These are phyloP conservation scores for Boletus insuetus DNA, from an alignment of 768 basidiomycete genomes.

Conservation along the genomic window DNA sequence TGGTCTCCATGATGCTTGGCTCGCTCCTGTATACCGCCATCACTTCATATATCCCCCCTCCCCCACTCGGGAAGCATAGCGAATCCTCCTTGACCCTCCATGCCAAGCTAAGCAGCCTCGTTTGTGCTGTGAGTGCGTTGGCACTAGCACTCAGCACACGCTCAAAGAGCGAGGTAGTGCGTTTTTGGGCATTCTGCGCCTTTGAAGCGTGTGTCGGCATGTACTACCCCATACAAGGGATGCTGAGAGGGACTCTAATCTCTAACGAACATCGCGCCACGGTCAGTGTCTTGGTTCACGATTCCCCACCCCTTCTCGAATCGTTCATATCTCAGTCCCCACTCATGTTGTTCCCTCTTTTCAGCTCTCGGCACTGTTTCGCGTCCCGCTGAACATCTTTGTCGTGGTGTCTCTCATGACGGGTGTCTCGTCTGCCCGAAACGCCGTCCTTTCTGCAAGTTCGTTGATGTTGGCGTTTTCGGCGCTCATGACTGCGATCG, in stretches of 20 bases:
- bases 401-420: constrained; percentile 68
- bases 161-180: constrained; percentile 42
- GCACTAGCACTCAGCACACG: constrained; percentile 51
- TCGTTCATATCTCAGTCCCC: background rate
- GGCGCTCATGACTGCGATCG: constrained; percentile 52
- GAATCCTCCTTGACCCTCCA: constrained; percentile 54
- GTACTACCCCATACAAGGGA: constrained; percentile 79
- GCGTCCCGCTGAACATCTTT: constrained; percentile 73
- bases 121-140: constrained; percentile 58
- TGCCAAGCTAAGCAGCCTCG: constrained; percentile 61
- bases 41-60: constrained; percentile 32
- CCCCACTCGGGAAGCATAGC: constrained; percentile 17
- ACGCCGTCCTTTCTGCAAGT: constrained; percentile 57
- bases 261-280: constrained; percentile 74
- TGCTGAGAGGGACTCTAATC: constrained; percentile 63
- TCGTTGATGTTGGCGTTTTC: constrained; percentile 57
- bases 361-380: constrained; percentile 67
- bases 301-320: background rate
- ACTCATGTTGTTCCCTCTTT: background rate
- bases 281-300: constrained; percentile 35
- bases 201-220: constrained; percentile 78
- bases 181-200: constrained; percentile 72
- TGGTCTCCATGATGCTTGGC: constrained; percentile 81
- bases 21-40: constrained; percentile 65
- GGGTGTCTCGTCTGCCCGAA: constrained; percentile 63